Base-by-base conservation (phyloP, 164 flowering plant species). In the Pachysandra terminalis region DNA sequence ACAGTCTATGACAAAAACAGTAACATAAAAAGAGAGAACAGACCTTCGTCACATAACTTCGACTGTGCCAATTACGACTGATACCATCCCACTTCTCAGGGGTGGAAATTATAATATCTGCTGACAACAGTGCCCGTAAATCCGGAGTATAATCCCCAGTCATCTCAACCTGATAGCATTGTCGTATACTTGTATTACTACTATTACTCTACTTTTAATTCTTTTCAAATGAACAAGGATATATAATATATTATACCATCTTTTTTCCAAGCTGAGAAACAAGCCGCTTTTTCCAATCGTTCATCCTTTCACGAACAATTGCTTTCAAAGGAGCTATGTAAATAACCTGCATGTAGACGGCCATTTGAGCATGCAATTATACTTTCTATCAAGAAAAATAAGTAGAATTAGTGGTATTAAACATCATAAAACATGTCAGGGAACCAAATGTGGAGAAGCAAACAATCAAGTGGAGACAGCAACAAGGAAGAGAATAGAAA, bases 1-100 rank as follows among this genome's bases (percentile, higher is more conserved):
- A n/a, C 61, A 61, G 59, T 21, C 23, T 64, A 16, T 19, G 27
- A 56, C 15, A 32, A 10, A 63, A 77, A 2, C 28, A 63, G 24
- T 32, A 68, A 7, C 37, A 32, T 32, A 32, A 28, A 52, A 71
- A 48, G 49, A 58, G 63, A 67, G 19, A 41, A 24, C 62, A 25
- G 26, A 95, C 99, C 97, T 95, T 95, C 67, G 81, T 95, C 19
- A 95, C 99, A 80, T 95, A 95, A 71, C 88, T 83, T 67, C 99
- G 86, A 75, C 77, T 86, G 61, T 95, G 91, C 99, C 99, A 95
- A 69, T 89, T 92, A 72, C 99, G 97, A 79, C 99, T 95, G 27
- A 95, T 95, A 59, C 99, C 97, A 85, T 95, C 99, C 99, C 99
- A 95, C 77, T 95, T 95, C 71, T 95, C 99, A 62, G 99, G 99